Evolutionary conservation across 345 rosid genomes (phyloP).

Genomic region (Citrus unshiu): DNA sequence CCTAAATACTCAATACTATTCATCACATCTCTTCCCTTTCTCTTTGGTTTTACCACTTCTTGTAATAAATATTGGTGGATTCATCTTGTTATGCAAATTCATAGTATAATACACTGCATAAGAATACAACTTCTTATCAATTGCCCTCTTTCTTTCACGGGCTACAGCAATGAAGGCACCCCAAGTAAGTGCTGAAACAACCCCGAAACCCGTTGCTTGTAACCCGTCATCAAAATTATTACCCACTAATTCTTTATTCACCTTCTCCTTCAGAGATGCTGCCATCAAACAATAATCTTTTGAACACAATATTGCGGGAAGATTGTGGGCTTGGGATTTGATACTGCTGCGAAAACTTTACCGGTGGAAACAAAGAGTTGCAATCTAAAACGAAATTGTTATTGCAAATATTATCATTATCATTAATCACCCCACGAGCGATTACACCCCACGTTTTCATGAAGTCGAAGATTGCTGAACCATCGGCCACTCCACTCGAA

Average conservation of each 20-base stretch:
- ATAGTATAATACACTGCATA: not conserved
- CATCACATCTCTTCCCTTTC: not conserved
- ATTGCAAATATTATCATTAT: too few relatives aligned
- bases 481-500: constrained; percentile 23
- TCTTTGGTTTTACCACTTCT: not conserved
- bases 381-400: not conserved
- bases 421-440: not conserved
- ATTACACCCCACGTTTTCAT: constrained; percentile 18
- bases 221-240: not conserved
- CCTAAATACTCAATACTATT: not conserved
- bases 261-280: constrained; percentile 7
- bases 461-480: constrained; percentile 4
- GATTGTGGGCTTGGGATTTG: not conserved
- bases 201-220: not conserved
- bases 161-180: not conserved
- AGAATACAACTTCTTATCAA: too few relatives aligned
- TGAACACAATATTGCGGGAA: not conserved
- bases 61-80: not conserved
- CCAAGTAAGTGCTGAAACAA: constrained; percentile 23
- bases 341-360: too few relatives aligned
- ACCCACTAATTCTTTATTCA: not conserved
- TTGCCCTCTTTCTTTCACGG: not conserved
- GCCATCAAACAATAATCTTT: constrained; percentile 20
- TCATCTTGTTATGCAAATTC: not conserved
- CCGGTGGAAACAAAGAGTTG: constrained; percentile 16